Evolutionary conservation across 2,329 filamentous ascomycete genomes (phyloP).

Genomic region (Microdochium bolleyi): DNA sequence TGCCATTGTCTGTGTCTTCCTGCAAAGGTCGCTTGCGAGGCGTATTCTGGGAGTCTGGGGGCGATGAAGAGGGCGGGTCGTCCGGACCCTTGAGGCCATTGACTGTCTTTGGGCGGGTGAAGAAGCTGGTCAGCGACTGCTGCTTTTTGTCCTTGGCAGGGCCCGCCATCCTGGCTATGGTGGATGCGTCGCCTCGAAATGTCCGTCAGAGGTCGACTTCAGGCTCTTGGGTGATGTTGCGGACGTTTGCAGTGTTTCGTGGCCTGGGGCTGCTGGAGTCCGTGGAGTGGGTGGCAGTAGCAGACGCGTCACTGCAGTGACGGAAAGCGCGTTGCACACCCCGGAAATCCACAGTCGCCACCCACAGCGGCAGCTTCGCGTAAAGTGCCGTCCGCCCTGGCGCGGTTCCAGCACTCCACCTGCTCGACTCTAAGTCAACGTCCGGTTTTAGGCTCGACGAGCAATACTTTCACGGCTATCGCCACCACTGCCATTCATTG

Average conservation of each 20-base stretch:
- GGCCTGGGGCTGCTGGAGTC: neutral
- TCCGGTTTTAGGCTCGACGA: too few relatives aligned
- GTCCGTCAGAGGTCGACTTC: neutral
- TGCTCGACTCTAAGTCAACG: neutral
- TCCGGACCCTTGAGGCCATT: constrained; percentile 30
- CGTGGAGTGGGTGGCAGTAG: neutral
- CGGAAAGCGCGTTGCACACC: neutral
- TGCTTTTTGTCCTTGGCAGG: constrained; percentile 56
- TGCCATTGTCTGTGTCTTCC: constrained; percentile 35
- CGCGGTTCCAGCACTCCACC: neutral
- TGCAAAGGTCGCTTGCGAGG: constrained; percentile 43
- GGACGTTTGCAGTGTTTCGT: neutral
- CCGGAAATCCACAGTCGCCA: neutral
- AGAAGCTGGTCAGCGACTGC: constrained; percentile 80
- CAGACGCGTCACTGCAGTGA: neutral
- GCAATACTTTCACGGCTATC: too few relatives aligned
- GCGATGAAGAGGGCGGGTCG: constrained; percentile 10
- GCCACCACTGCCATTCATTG: too few relatives aligned
- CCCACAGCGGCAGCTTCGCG: neutral
- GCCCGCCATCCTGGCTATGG: constrained; percentile 22
- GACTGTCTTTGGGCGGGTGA: constrained; percentile 50
- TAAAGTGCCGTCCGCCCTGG: neutral
- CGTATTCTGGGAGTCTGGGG: constrained; percentile 12
- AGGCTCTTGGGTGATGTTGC: neutral
- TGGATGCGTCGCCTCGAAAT: neutral